Evolutionary conservation across 2,329 filamentous ascomycete genomes (phyloP).

Genomic region (Paraphaeosphaeria minitans): DNA sequence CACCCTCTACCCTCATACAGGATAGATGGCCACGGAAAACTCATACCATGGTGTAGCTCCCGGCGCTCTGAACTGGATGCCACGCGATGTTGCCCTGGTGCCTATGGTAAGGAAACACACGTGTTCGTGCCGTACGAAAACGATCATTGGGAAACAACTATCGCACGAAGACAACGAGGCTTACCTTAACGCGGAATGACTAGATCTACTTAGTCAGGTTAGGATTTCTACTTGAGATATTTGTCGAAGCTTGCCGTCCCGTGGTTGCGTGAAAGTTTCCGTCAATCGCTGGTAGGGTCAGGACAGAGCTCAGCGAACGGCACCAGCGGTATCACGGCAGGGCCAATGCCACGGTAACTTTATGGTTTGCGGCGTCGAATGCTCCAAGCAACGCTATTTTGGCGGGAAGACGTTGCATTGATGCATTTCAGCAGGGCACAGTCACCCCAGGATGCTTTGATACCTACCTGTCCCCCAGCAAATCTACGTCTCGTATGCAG

Average conservation of each 20-base stretch:
- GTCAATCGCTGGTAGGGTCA: background rate
- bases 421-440: background rate
- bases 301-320: background rate
- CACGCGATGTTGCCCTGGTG: background rate
- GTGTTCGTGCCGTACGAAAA: background rate
- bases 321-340: background rate
- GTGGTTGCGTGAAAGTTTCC: background rate
- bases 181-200: background rate
- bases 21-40: background rate
- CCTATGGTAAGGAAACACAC: background rate
- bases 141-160: background rate
- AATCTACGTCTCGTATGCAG: background rate
- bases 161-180: background rate
- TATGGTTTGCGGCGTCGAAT: background rate
- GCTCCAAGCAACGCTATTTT: background rate
- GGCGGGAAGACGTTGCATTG: background rate
- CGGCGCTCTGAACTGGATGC: no score
- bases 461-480: background rate
- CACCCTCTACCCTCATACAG: background rate
- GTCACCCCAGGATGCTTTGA: background rate
- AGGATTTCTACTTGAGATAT: background rate
- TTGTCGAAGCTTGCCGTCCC: background rate
- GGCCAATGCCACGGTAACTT: background rate
- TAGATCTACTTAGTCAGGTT: background rate
- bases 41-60: constrained; percentile 1